Conservation (phyloP, 164 flowering plant genomes). For the Berberis thunbergii region DNA sequence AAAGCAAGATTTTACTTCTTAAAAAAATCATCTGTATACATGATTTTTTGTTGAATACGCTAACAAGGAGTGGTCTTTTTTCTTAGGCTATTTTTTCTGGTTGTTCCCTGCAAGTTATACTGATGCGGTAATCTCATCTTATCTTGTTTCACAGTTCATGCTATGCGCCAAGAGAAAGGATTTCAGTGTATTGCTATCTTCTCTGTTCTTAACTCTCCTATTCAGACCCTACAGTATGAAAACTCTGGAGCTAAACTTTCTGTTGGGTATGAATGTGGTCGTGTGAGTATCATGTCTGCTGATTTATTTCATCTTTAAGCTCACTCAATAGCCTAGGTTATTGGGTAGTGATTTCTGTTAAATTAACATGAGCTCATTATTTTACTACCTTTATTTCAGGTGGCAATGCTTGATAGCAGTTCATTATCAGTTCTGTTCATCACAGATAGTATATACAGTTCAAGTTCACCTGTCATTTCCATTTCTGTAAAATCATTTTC, state of each 20-base stretch:
- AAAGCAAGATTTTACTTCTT: too few relatives aligned
- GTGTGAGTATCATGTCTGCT: constrained; percentile 34
- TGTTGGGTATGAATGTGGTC: constrained; percentile 71
- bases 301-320: constrained; percentile 2
- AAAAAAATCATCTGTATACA: too few relatives aligned
- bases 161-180: constrained; percentile 29
- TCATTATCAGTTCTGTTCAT: constrained; percentile 41
- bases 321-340: neutral
- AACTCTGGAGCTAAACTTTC: constrained; percentile 56
- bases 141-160: constrained; percentile 35
- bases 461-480: constrained; percentile 44
- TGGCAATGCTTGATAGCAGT: constrained; percentile 53
- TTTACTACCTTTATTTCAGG: constrained; percentile 34
- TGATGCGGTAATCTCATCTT: neutral
- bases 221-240: constrained; percentile 36
- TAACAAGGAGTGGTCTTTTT: neutral
- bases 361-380: constrained; percentile 1
- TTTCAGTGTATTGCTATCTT: constrained; percentile 43
- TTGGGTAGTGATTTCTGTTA: neutral
- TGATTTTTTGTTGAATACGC: too few relatives aligned
- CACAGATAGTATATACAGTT: constrained; percentile 29
- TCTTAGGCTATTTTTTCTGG: neutral
- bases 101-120: neutral
- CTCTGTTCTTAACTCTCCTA: constrained; percentile 50
- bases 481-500: constrained; percentile 22